A percentile compares a stretch with the other conserved stretches of the same genome.
These are phyloP conservation scores for Papilionanthe hybrid DNA, from an alignment of 116 monocot species.

Conservation along the genomic window DNA sequence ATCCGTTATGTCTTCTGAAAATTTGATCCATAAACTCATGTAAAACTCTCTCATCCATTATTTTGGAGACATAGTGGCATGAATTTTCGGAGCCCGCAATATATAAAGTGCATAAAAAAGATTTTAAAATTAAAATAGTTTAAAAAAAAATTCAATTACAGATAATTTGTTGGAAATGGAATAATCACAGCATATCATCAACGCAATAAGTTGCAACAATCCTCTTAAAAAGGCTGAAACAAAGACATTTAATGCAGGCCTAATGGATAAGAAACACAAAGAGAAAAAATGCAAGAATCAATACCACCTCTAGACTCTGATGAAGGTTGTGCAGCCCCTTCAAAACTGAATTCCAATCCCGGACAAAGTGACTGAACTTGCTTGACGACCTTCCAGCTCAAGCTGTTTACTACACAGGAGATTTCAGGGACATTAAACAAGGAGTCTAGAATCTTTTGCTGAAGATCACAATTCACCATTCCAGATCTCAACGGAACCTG, in stretches of 20 bases:
- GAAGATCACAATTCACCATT: constrained; percentile 26
- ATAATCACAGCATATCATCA: neutral
- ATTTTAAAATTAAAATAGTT: neutral
- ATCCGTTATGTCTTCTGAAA: no score
- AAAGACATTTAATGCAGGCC: neutral
- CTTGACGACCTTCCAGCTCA: constrained; percentile 86
- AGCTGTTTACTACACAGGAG: constrained; percentile 32
- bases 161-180: neutral
- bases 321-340: constrained; percentile 17
- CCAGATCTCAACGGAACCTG: constrained; percentile 11
- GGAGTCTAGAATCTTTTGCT: constrained; percentile 65
- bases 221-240: neutral
- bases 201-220: neutral
- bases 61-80: no score
- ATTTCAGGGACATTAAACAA: constrained; percentile 50
- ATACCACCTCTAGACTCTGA: constrained; percentile 29
- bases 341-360: constrained; percentile 45
- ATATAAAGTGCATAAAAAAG: neutral
- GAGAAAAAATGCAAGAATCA: neutral
- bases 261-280: neutral
- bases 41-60: no score
- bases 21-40: no score
- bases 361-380: constrained; percentile 62
- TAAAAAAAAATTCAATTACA: neutral
- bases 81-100: no score